Percentiles rank a stretch among this genome's conserved stretches.
These are phyloP conservation scores for Heliosperma pusillum DNA, from an alignment of 148 eudicot genomes.

Conservation along the genomic window DNA sequence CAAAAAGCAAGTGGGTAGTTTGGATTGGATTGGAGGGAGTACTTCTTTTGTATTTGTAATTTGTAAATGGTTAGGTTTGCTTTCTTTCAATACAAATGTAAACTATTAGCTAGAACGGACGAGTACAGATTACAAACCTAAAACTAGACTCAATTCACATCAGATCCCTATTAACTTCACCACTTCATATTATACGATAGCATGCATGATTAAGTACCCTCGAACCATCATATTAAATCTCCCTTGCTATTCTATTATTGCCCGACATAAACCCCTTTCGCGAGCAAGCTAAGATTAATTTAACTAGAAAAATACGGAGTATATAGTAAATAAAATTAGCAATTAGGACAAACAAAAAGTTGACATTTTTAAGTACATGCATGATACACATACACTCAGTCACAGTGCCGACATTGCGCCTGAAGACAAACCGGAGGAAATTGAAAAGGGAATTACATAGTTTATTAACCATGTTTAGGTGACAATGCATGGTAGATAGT, in stretches of 20 bases:
- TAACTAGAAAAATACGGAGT: neutral
- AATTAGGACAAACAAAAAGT: too few species aligned
- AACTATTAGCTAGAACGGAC: too few species aligned
- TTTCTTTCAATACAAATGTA: too few species aligned
- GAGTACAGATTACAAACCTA: too few species aligned
- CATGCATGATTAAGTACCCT: conserved; percentile 23
- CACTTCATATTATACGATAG: conserved; percentile 11
- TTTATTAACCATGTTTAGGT: neutral
- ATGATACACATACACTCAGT: neutral
- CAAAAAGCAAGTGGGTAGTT: too few species aligned
- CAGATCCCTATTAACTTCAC: too few species aligned
- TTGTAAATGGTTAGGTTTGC: too few species aligned
- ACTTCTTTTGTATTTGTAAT: too few species aligned
- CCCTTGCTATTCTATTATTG: neutral
- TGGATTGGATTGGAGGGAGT: too few species aligned
- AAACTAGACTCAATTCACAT: too few species aligned
- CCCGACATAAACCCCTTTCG: neutral
- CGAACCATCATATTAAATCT: conserved; percentile 6
- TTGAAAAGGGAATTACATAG: neutral
- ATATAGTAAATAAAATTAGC: too few species aligned
- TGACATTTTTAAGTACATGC: too few species aligned
- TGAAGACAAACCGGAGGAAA: neutral
- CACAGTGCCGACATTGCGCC: conserved; percentile 22
- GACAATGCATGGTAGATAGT: neutral
- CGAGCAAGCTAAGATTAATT: neutral